Percentiles rank a stretch among this genome's conserved stretches.
phyloP scores from a whole-genome alignment of 768 basidiomycete genomes.

The Grammothele lineata region DNA sequence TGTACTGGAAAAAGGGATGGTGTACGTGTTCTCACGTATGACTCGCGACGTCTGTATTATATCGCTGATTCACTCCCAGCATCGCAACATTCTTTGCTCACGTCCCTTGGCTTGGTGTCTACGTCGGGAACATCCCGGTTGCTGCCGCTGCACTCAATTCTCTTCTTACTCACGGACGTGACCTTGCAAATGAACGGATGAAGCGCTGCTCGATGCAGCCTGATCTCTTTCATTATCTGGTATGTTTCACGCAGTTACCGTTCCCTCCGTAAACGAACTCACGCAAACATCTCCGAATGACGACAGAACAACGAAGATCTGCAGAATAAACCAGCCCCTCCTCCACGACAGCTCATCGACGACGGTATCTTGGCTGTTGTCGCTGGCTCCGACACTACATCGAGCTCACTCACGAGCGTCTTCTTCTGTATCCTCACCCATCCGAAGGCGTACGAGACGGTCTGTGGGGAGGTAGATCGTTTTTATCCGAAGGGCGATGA shows the following conservation, averaged over 20 bases:
- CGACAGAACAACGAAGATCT: constrained; percentile 18
- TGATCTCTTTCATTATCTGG: constrained; percentile 1
- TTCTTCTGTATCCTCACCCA: constrained; percentile 23
- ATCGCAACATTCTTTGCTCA: neutral
- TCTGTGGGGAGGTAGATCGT: constrained; percentile 24
- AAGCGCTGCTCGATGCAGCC: neutral
- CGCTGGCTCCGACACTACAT: constrained; percentile 29
- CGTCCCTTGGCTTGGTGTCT: constrained; percentile 7
- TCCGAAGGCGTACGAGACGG: constrained; percentile 10
- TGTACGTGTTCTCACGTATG: constrained; percentile 1
- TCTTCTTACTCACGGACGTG: neutral
- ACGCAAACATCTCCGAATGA: too few species aligned
- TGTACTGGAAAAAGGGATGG: constrained; percentile 35
- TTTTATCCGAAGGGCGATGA: constrained; percentile 20
- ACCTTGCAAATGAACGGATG: neutral
- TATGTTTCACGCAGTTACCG: too few species aligned
- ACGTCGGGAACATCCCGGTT: neutral
- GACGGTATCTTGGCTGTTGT: constrained; percentile 22
- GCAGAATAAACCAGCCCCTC: constrained; percentile 1
- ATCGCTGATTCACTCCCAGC: too few species aligned
- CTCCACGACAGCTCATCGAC: constrained; percentile 7
- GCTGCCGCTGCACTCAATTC: neutral
- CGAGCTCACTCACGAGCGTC: constrained; percentile 19
- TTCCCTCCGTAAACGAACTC: too few species aligned
- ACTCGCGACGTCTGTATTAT: too few species aligned